phyloP scores from a whole-genome alignment of 2,329 filamentous ascomycete species.

The Didymella keratinophila region DNA sequence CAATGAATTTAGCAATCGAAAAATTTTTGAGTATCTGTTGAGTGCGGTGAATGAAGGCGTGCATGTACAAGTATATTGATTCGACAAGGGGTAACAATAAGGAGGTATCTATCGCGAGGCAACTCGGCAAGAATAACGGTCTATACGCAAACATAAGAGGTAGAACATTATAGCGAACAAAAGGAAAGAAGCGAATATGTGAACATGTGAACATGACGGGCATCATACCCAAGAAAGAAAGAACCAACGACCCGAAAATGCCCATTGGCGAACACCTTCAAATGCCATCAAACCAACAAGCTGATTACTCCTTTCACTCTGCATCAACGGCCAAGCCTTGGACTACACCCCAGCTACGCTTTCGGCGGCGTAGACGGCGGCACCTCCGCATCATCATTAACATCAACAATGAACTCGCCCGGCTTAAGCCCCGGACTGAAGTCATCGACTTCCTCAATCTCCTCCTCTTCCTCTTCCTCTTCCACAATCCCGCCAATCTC shows the following conservation, averaged over 20 bases:
- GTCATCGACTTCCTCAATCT: constrained; percentile 65
- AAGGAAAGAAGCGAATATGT: background rate
- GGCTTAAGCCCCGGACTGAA: constrained; percentile 60
- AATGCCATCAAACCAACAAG: background rate
- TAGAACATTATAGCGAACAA: too few species aligned
- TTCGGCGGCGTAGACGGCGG: background rate
- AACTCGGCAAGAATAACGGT: background rate
- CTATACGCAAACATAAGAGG: background rate
- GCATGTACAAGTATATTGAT: background rate
- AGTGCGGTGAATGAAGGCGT: too few species aligned
- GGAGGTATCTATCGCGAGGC: background rate
- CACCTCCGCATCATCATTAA: constrained; percentile 13
- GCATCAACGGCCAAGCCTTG: too few species aligned
- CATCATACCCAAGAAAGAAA: background rate
- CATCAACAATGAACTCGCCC: constrained; percentile 38
- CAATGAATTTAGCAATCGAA: too few species aligned
- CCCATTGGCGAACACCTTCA: background rate
- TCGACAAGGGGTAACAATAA: background rate
- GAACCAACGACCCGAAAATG: background rate
- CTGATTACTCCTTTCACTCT: too few species aligned
- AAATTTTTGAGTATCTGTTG: too few species aligned
- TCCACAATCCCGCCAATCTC: constrained; percentile 71
- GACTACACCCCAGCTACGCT: too few species aligned
- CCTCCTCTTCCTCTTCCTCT: constrained; percentile 49
- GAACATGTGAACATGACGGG: background rate